Conservation (phyloP, 352 stramenopile species). For the Globisporangium sylvaticum region DNA sequence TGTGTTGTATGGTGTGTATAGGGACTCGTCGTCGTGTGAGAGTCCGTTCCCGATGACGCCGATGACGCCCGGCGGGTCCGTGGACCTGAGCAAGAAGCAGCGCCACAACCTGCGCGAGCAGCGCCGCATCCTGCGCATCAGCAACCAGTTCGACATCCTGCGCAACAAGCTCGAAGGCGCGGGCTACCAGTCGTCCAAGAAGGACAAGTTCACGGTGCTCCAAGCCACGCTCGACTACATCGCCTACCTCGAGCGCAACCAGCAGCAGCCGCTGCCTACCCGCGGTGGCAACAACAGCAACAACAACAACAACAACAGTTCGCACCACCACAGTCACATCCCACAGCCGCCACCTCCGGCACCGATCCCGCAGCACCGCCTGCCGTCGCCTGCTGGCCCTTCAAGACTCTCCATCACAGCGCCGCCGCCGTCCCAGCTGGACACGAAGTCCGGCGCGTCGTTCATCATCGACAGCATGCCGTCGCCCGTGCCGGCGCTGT, state of each 20-base stretch:
- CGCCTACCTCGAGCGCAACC: conserved; percentile 63
- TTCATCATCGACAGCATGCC: conserved; percentile 82
- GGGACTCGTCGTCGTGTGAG: conserved; percentile 62
- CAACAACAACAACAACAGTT: conserved; percentile 14
- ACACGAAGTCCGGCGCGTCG: conserved; percentile 33
- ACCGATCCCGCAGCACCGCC: conserved; percentile 19
- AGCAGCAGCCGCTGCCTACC: conserved; percentile 20
- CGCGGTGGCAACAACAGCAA: conserved; percentile 11
- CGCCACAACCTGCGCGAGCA: conserved; percentile 81
- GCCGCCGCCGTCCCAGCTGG: conserved; percentile 27
- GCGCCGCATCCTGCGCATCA: conserved; percentile 77
- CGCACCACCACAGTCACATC: conserved; percentile 12
- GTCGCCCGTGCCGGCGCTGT: conserved; percentile 63
- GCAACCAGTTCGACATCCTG: conserved; percentile 82
- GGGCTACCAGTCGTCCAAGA: conserved; percentile 74
- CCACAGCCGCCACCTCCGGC: conserved; percentile 21
- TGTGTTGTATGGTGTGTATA: too few relatives aligned
- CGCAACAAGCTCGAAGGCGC: conserved; percentile 68
- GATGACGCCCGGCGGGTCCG: conserved; percentile 43
- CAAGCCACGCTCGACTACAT: conserved; percentile 85
- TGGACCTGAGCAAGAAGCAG: conserved; percentile 83
- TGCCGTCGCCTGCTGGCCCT: conserved; percentile 30
- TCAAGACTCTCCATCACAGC: conserved; percentile 48
- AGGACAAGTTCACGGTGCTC: conserved; percentile 85
- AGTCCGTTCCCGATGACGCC: conserved; percentile 60